phyloP scores from a whole-genome alignment of 2,329 filamentous ascomycete species.

The Fusarium robinianum region DNA sequence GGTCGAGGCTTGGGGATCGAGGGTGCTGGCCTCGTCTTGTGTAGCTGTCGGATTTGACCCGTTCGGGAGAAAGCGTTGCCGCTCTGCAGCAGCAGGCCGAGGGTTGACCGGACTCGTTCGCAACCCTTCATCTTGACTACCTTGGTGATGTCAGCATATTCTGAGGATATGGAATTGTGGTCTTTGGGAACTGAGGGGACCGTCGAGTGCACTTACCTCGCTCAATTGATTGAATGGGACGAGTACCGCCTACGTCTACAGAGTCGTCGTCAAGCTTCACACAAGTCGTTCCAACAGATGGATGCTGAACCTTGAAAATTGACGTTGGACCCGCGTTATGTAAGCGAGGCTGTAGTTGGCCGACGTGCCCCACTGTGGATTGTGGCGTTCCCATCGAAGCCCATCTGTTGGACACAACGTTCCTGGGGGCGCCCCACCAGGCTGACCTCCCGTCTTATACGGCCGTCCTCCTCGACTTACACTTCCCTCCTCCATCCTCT shows the following conservation, averaged over 20 bases:
- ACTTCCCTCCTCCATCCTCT: slow-evolving; percentile 23
- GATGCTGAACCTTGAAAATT: slow-evolving; percentile 39
- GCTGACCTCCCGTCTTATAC: slow-evolving; percentile 28
- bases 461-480: slow-evolving; percentile 19
- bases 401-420: slow-evolving; percentile 18
- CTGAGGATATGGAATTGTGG: not conserved
- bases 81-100: slow-evolving; percentile 40
- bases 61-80: slow-evolving; percentile 39
- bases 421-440: slow-evolving; percentile 29
- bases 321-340: slow-evolving; percentile 32
- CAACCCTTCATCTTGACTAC: slow-evolving; percentile 42
- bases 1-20: slow-evolving; percentile 72
- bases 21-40: slow-evolving; percentile 46
- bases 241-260: slow-evolving; percentile 24
- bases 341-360: slow-evolving; percentile 40
- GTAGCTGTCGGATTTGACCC: slow-evolving; percentile 50
- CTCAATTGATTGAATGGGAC: slow-evolving; percentile 30
- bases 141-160: rapidly evolving
- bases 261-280: slow-evolving; percentile 24
- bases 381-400: slow-evolving; percentile 25
- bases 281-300: slow-evolving; percentile 20
- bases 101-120: slow-evolving; percentile 39
- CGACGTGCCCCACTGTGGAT: not conserved
- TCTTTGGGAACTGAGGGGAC: too few relatives aligned
- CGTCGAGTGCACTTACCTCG: slow-evolving; percentile 18